A percentile compares a stretch with the other conserved stretches of the same genome.
Evolutionary conservation across 768 basidiomycete genomes (phyloP).

Genomic region (Nidularia pulvinata): DNA sequence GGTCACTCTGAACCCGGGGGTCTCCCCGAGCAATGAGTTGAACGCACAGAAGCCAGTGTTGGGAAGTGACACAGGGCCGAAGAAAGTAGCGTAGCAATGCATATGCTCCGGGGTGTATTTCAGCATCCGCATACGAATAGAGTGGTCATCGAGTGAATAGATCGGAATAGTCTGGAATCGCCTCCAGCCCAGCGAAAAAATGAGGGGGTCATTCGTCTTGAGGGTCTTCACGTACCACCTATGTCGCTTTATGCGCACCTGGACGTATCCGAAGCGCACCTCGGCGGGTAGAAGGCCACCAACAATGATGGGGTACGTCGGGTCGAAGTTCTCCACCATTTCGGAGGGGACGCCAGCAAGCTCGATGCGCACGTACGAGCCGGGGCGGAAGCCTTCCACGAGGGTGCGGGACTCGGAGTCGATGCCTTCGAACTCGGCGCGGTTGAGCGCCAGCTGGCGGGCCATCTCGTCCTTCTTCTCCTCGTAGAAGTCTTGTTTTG

Average conservation of each 20-base stretch:
- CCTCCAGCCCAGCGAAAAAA: slow-evolving; percentile 97
- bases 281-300: slow-evolving; percentile 91
- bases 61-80: slow-evolving; percentile 88
- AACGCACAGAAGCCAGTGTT: slow-evolving; percentile 99
- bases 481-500: slow-evolving; percentile 87
- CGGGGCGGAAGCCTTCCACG: slow-evolving; percentile 90
- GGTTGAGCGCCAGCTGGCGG: slow-evolving; percentile 79
- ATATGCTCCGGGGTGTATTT: slow-evolving; percentile 99
- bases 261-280: slow-evolving; percentile 90
- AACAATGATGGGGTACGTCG: slow-evolving; percentile 86
- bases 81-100: slow-evolving; percentile 99
- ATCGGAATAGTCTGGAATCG: slow-evolving; percentile 95
- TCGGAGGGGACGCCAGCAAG: slow-evolving; percentile 85
- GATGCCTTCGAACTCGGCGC: slow-evolving; percentile 80
- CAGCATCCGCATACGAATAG: slow-evolving; percentile 98
- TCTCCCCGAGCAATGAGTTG: slow-evolving; percentile 73
- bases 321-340: slow-evolving; percentile 92
- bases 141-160: slow-evolving; percentile 97
- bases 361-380: slow-evolving; percentile 92
- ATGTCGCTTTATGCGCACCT: slow-evolving; percentile 96
- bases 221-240: slow-evolving; percentile 90
- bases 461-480: slow-evolving; percentile 93
- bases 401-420: slow-evolving; percentile 77
- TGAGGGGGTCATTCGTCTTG: slow-evolving; percentile 96
- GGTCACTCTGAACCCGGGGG: slow-evolving; percentile 81